Conservation (phyloP, 129 eudicot genomes). For the Gnaphalium uliginosum region DNA sequence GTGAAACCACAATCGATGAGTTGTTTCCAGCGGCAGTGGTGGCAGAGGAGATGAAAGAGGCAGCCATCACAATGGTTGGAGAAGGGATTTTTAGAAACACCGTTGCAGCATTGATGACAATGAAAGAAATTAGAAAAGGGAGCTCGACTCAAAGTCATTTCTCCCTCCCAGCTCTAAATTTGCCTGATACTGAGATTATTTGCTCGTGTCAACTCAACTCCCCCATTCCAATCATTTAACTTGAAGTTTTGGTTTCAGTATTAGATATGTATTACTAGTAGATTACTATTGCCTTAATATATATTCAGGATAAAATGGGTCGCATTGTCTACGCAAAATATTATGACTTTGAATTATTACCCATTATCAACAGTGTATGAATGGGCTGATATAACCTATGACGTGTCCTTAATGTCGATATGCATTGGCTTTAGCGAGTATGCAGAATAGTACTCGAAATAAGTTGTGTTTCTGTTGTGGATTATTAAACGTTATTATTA, state of each 20-base stretch:
- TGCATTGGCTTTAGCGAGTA: not conserved
- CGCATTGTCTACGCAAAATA: not conserved
- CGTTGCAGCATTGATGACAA: conserved; percentile 75
- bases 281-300: conserved; percentile 3
- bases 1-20: conserved; percentile 61
- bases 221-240: conserved; percentile 49
- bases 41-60: conserved; percentile 26
- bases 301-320: conserved; percentile 12
- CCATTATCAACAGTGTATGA: not conserved
- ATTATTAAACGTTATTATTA: not conserved
- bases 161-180: conserved; percentile 69
- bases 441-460: not conserved
- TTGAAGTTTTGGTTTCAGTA: conserved; percentile 6
- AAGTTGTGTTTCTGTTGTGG: not conserved
- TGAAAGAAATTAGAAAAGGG: conserved; percentile 80
- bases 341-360: not conserved
- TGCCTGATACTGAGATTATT: conserved; percentile 62
- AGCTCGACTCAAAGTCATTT: conserved; percentile 79
- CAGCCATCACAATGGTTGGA: conserved; percentile 40
- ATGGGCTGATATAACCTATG: not conserved
- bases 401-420: not conserved
- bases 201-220: conserved; percentile 52
- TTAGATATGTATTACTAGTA: not conserved
- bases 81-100: conserved; percentile 85
- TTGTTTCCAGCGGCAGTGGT: conserved; percentile 41